A percentile compares a stretch with the other conserved stretches of the same genome.
phyloP scores from a whole-genome alignment of 345 rosid genomes.

The Citrus unshiu region DNA sequence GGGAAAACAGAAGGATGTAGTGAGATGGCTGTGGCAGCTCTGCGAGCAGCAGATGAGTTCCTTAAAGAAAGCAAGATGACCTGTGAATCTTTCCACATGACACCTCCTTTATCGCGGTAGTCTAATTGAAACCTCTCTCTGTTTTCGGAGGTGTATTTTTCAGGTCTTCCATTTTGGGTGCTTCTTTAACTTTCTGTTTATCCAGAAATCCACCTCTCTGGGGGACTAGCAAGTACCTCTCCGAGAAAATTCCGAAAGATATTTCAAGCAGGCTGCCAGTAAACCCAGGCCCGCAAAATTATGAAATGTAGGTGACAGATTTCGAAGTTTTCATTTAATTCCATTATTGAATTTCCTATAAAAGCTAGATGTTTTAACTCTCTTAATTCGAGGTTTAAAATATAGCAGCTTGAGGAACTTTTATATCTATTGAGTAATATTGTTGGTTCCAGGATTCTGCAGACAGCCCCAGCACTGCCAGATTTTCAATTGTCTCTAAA shows the following conservation, averaged over 20 bases:
- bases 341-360: background rate
- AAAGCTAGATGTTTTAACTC: background rate
- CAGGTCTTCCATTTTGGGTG: background rate
- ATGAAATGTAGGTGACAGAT: slow-evolving; percentile 23
- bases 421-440: background rate
- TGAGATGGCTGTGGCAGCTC: slow-evolving; percentile 54
- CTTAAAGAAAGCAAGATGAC: slow-evolving; percentile 51
- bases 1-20: slow-evolving; percentile 53
- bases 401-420: background rate
- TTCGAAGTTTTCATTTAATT: background rate
- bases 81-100: slow-evolving; percentile 41
- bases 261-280: slow-evolving; percentile 18
- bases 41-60: slow-evolving; percentile 60
- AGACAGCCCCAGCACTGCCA: slow-evolving; percentile 31
- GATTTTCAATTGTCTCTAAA: slow-evolving; percentile 35
- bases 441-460: slow-evolving; percentile 28
- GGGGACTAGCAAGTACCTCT: slow-evolving; percentile 33
- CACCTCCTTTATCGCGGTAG: slow-evolving; percentile 62
- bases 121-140: background rate
- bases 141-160: background rate
- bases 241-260: slow-evolving; percentile 28
- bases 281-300: slow-evolving; percentile 9
- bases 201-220: slow-evolving; percentile 31
- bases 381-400: background rate
- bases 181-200: background rate